Percentiles rank a stretch among this genome's conserved stretches.
phyloP scores from a whole-genome alignment of 345 rosid genomes.

The Acer saccharum region DNA sequence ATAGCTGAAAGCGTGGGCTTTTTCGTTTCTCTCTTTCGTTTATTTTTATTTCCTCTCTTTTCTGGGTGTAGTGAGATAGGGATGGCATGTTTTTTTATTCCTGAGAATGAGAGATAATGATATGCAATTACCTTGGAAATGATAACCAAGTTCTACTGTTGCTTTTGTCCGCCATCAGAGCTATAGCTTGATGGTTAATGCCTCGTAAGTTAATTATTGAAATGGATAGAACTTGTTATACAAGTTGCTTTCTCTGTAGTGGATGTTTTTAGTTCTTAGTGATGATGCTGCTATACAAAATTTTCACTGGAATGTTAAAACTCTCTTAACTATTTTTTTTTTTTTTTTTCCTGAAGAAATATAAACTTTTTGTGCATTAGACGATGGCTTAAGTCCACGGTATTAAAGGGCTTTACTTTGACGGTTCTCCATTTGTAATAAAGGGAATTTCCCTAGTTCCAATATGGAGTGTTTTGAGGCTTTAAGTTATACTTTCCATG shows the following conservation, averaged over 20 bases:
- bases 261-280: neutral
- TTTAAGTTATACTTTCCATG: too few species aligned
- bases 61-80: conserved; percentile 8
- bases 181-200: neutral
- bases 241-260: neutral
- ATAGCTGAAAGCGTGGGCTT: neutral
- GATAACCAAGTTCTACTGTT: conserved; percentile 10
- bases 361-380: too few species aligned
- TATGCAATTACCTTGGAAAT: conserved; percentile 2
- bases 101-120: conserved; percentile 12
- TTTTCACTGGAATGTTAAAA: neutral
- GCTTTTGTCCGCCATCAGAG: conserved; percentile 4
- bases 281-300: neutral
- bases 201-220: neutral
- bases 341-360: too few species aligned
- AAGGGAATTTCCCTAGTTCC: too few species aligned
- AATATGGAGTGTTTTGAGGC: too few species aligned
- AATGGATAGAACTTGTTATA: neutral
- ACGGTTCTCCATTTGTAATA: too few species aligned
- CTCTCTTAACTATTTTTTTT: too few species aligned
- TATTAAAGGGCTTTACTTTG: too few species aligned
- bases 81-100: neutral
- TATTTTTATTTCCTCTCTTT: conserved; percentile 4
- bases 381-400: too few species aligned
- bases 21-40: neutral